Conservation (phyloP, 2,329 filamentous ascomycete species). For the Cladosporium sp. region DNA sequence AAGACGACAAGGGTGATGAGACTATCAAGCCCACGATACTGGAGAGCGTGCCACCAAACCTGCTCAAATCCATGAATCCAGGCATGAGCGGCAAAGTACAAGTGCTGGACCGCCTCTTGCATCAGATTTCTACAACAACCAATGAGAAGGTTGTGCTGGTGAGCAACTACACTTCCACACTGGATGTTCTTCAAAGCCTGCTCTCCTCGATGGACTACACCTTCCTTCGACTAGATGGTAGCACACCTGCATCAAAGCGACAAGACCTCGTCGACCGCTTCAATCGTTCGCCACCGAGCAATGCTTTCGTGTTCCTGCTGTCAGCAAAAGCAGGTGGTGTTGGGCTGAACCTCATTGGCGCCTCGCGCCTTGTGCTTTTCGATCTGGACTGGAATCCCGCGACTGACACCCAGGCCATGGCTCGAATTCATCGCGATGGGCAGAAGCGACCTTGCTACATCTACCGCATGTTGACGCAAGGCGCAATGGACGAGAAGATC, state of each 20-base stretch:
- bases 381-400: constrained; percentile 77
- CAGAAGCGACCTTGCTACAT: constrained; percentile 68
- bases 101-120: constrained; percentile 65
- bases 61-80: constrained; percentile 52
- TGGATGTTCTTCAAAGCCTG: constrained; percentile 65
- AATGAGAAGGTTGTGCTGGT: constrained; percentile 72
- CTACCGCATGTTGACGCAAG: constrained; percentile 68
- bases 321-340: constrained; percentile 72
- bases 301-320: constrained; percentile 67
- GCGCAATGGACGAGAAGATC: constrained; percentile 72
- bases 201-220: constrained; percentile 60
- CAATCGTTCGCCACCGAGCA: constrained; percentile 59
- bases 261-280: constrained; percentile 70
- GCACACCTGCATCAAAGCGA: constrained; percentile 62
- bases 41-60: constrained; percentile 52
- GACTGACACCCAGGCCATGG: constrained; percentile 73
- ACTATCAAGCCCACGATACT: constrained; percentile 30
- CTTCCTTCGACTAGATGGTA: constrained; percentile 69
- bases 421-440: constrained; percentile 70
- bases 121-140: constrained; percentile 60
- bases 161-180: constrained; percentile 73
- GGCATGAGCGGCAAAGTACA: constrained; percentile 66
- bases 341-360: constrained; percentile 70
- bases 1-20: constrained; percentile 48
- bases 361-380: constrained; percentile 68